phyloP scores from a whole-genome alignment of 139 green algal species.

The Nannochloris sp. region DNA sequence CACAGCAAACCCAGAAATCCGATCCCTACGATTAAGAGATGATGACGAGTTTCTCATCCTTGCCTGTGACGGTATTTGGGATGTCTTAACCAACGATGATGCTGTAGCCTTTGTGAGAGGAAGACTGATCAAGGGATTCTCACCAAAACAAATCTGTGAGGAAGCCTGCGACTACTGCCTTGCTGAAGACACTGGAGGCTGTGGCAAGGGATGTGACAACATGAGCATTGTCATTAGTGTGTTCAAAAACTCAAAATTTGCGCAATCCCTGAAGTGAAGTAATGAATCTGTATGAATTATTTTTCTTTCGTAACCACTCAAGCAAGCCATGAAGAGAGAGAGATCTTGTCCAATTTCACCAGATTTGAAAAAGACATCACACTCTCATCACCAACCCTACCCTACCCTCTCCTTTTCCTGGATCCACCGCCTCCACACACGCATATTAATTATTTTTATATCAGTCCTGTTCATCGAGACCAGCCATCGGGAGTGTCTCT shows the following conservation, averaged over 20 bases:
- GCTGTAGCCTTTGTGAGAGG: constrained; percentile 60
- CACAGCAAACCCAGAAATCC: constrained; percentile 54
- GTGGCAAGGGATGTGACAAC: constrained; percentile 52
- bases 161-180: constrained; percentile 65
- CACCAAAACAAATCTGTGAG: constrained; percentile 40
- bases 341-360: no score
- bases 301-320: no score
- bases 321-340: no score
- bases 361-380: no score
- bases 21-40: constrained; percentile 23
- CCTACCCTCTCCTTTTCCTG: no score
- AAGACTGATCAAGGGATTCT: constrained; percentile 29
- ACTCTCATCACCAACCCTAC: no score
- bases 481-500: no score
- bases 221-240: constrained; percentile 40
- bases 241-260: constrained; percentile 17
- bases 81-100: constrained; percentile 62
- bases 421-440: no score
- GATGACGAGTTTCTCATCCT: constrained; percentile 67
- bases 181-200: constrained; percentile 44
- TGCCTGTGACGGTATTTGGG: constrained; percentile 77
- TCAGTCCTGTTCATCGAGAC: no score
- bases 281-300: no score
- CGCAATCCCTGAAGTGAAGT: no score
- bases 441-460: no score